Evolutionary conservation across 164 flowering plant genomes (phyloP), one percentile per base, ranked within the genome.

Genomic region (Umbilicus rupestris): DNA sequence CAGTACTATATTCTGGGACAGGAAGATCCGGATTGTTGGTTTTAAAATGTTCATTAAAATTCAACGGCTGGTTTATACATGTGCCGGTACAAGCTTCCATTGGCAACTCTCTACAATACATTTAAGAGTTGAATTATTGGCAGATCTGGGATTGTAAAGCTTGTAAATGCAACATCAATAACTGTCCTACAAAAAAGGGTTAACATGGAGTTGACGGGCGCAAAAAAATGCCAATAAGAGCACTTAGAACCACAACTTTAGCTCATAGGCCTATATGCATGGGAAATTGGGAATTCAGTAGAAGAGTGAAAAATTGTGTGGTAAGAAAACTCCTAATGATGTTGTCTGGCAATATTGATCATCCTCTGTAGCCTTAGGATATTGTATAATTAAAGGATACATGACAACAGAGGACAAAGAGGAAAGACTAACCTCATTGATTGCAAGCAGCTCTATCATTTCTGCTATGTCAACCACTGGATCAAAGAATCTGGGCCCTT

Each of bases 81-180:
- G 60, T 55, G 60, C 60, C 28, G 16, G 60, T 41, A 41, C 44
- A 3, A 41, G 44, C 44, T 41, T 41, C 12, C 9, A 49, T 55
- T 28, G 31, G 33, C 31, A 55, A 55, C 60, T 26, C 60, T 55
- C 31, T 14, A 26, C 60, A 55, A 11, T 11, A 55, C 33, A 55
- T 55, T 55, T 26, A 55, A 55, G 33, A 11, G 3, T 55, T 29
- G 60, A 28, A 55, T 55, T 55, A 55, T 26, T 55, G 60, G 60
- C 31, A 55, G 33, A 55, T 14, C 59, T 28, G 1, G 19, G 29
- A 28, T 28, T 1, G 19, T 16, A 55, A 26, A 55, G 60, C 60
- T 55, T 55, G 60, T 55, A 30, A 28, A 12, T 30, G 60, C 60
- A 55, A 55, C 60, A 55, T 55, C 60, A 55, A 55, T 55, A 55